Evolutionary conservation across 176 grass and related monocot genomes (phyloP).

Genomic region (Alloteropsis semialata): DNA sequence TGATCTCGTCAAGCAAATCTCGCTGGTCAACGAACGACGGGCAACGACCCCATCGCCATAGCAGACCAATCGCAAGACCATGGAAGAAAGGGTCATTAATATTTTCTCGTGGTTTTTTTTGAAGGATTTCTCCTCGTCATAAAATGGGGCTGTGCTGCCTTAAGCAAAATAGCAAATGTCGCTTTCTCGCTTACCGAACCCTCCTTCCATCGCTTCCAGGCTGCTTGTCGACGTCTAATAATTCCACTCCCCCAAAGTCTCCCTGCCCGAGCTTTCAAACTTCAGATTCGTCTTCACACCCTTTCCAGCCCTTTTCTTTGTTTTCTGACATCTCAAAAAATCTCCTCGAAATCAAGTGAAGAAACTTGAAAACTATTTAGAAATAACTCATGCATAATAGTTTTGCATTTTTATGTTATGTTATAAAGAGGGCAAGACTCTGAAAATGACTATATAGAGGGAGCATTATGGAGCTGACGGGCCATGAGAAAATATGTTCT

Average conservation of each 20-base stretch:
- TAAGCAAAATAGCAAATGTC: background rate
- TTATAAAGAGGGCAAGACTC: background rate
- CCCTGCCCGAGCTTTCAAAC: background rate
- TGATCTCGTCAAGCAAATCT: constrained; percentile 20
- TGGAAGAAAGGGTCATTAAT: too few species aligned
- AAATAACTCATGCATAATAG: background rate
- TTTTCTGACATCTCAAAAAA: background rate
- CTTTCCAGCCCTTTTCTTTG: background rate
- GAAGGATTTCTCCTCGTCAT: background rate
- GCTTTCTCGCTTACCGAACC: constrained; percentile 13
- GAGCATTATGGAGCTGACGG: background rate
- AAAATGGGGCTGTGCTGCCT: background rate
- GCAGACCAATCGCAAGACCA: background rate
- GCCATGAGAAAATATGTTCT: background rate
- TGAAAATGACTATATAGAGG: background rate
- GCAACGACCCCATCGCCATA: background rate
- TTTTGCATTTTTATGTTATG: too few species aligned
- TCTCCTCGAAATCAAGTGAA: background rate
- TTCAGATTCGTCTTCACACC: constrained; percentile 7
- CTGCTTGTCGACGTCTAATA: background rate
- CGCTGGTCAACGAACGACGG: background rate
- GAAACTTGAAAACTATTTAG: background rate
- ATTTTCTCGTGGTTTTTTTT: background rate
- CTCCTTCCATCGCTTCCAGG: background rate
- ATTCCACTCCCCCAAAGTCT: background rate